A percentile compares a stretch with the other conserved stretches of the same genome.
Conservation (phyloP, 176 grass and related monocot species). For the Poa pratensis region DNA sequence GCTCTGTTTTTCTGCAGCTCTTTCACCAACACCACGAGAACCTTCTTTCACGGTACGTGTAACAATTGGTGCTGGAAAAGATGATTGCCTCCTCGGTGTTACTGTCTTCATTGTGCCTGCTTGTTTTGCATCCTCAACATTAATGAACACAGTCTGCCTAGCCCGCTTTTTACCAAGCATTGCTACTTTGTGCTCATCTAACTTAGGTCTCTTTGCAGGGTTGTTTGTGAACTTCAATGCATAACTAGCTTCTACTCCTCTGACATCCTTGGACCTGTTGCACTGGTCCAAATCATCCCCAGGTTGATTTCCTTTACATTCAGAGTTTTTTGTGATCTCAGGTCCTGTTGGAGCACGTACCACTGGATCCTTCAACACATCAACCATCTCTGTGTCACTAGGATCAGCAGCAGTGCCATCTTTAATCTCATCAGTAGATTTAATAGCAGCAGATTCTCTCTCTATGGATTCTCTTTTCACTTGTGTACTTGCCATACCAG, state of each 20-base stretch:
- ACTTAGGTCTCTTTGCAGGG: conserved; percentile 80
- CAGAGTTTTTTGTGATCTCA: conserved; percentile 43
- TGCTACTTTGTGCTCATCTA: conserved; percentile 89
- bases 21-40: conserved; percentile 64
- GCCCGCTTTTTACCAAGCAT: conserved; percentile 96
- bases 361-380: conserved; percentile 53
- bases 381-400: conserved; percentile 59
- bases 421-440: conserved; percentile 42
- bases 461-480: conserved; percentile 59
- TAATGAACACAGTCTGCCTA: conserved; percentile 91
- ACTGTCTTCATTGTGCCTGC: conserved; percentile 83
- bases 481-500: conserved; percentile 45
- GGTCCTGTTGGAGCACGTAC: conserved; percentile 37
- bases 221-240: conserved; percentile 81
- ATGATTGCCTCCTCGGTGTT: conserved; percentile 82
- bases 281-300: conserved; percentile 61
- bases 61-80: conserved; percentile 88
- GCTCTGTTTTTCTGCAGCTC: conserved; percentile 62
- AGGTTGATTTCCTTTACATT: conserved; percentile 59
- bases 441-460: conserved; percentile 43
- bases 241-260: conserved; percentile 89
- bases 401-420: conserved; percentile 48
- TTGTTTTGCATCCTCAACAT: conserved; percentile 96
- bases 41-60: conserved; percentile 81
- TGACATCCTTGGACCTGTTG: conserved; percentile 75